A percentile compares a stretch with the other conserved stretches of the same genome.
Conservation (phyloP, 208 protist species). For the Acanthamoeba healyi region DNA sequence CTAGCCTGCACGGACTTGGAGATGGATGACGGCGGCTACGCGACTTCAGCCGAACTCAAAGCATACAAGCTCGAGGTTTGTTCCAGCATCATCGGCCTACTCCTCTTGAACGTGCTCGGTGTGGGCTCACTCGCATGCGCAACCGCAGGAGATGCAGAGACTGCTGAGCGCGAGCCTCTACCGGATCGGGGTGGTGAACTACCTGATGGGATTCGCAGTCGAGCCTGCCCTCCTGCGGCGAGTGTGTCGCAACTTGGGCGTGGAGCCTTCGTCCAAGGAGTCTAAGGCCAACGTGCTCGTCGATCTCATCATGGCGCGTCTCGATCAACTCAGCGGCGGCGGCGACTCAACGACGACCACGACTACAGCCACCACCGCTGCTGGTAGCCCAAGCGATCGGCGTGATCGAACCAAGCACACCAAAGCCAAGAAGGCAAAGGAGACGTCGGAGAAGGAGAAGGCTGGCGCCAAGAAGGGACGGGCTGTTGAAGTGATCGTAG, state of each 20-base stretch:
- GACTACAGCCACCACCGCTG: too few species aligned
- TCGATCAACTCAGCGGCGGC: background rate
- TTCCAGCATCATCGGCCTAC: background rate
- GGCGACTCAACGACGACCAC: too few species aligned
- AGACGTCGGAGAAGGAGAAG: background rate
- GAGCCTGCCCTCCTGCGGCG: background rate
- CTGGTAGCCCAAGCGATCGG: background rate
- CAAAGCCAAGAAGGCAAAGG: background rate
- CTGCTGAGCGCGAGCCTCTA: conserved; percentile 1
- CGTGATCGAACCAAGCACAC: background rate
- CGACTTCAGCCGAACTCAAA: background rate
- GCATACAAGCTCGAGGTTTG: conserved; percentile 14
- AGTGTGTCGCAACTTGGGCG: background rate
- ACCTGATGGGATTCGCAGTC: background rate
- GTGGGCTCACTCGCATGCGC: too few species aligned
- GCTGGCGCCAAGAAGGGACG: background rate
- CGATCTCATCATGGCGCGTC: background rate
- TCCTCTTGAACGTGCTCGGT: too few species aligned
- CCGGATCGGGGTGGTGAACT: background rate
- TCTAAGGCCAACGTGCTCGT: background rate
- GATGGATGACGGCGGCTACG: conserved; percentile 42
- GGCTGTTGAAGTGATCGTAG: background rate
- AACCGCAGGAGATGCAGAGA: conserved; percentile 9
- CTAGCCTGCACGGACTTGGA: background rate
- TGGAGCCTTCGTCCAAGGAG: background rate